phyloP scores from a whole-genome alignment of 345 rosid species.

The Citrus maxima region DNA sequence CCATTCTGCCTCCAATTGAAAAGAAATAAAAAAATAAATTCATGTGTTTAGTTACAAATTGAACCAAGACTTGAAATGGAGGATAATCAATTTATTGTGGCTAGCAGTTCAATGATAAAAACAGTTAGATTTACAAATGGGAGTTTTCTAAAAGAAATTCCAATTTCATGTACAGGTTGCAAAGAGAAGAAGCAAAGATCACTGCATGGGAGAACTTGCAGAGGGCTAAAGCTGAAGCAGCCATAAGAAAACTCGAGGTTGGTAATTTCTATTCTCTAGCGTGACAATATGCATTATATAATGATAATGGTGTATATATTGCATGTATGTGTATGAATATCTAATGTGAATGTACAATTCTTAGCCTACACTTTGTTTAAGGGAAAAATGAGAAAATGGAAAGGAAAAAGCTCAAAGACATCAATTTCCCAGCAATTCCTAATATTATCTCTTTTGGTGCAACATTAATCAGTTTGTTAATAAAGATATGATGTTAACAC shows the following conservation, averaged over 20 bases:
- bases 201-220: constrained; percentile 96
- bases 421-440: not conserved
- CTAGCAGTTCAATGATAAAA: not conserved
- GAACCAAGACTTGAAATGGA: not conserved
- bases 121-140: not conserved
- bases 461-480: not conserved
- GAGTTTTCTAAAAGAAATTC: not conserved
- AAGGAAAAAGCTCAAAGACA: not conserved
- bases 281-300: not conserved
- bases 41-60: not conserved
- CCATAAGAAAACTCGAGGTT: constrained; percentile 89
- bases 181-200: constrained; percentile 89
- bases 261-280: not conserved
- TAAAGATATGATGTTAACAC: not conserved
- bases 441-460: not conserved
- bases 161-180: constrained; percentile 42
- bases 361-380: no score
- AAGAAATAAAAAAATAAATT: not conserved
- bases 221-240: constrained; percentile 98
- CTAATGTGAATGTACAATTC: not conserved
- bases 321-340: not conserved
- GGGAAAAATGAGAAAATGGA: not conserved
- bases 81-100: not conserved
- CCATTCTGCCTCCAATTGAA: not conserved
- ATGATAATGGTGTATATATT: not conserved